Evolutionary conservation across 2,329 filamentous ascomycete genomes (phyloP), one percentile per base, ranked within the genome.

Genomic region (Colletotrichum agaves): DNA sequence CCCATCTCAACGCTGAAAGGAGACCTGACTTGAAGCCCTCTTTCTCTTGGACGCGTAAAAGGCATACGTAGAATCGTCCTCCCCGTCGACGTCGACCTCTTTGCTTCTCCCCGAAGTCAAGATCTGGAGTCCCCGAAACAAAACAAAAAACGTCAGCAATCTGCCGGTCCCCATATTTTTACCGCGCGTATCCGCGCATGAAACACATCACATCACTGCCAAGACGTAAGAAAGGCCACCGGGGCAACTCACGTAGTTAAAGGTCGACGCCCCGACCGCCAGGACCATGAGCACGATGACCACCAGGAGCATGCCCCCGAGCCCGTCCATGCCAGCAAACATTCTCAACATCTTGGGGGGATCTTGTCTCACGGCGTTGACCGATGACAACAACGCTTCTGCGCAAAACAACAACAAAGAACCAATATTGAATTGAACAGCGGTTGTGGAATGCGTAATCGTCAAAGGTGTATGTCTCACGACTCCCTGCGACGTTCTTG

Each of bases 51-150:
- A 43, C 6, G 44, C 69, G 43, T 71, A 71, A 37, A 71, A 71
- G 0, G 69, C 69, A 8, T 71, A 71, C 1, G 68, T 71, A 8
- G 67, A 61, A 43, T 67, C 69, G n/a, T 66, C 57, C 35, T 70
- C 69, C 19, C 65, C 63, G 3, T 65, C 69, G 13, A 59, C 23
- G 5, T 68, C 65, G 3, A 33, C 23, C 31, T 70, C 67, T 19
- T 64, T 67, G 47, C 21, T 52, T 17, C 47, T 63, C 12, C 59
- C 55, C 13, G 67, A 62, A 44, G 61, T 64, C 33, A 70, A 46
- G 8, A 71, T 69, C 69, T 71, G 31, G 8, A 12, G 19, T 5
- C 17, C 37, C 35, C 37, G 11, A 47, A 17, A 11, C 27, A 27
- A n/a, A n/a, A n/a, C 8, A 27, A 7, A 27, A 6, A 31, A 39